Evolutionary conservation across 345 rosid species (phyloP).

Genomic region (Microthlaspi erraticum): DNA sequence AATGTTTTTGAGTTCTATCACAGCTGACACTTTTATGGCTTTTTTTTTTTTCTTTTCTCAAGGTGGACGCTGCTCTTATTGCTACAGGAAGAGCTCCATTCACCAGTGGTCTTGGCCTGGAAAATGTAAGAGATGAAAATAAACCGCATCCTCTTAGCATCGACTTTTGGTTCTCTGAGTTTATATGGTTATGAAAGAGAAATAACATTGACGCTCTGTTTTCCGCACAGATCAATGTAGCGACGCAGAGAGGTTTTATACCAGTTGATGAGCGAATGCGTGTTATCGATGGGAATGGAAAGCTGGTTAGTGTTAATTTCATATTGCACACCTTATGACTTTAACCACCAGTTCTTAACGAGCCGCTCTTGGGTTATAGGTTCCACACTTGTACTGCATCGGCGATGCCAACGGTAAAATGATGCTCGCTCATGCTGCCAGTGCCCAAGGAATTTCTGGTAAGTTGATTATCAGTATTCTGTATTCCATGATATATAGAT

Average conservation of each 20-base stretch:
- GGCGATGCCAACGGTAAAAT: constrained; percentile 98
- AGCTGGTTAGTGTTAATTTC: constrained; percentile 59
- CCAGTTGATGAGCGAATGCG: constrained; percentile 91
- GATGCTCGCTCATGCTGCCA: constrained; percentile 99
- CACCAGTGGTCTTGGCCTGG: constrained; percentile 98
- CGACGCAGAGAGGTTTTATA: constrained; percentile 84
- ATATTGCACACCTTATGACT: constrained; percentile 7
- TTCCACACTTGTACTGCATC: constrained; percentile 84
- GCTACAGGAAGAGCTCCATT: constrained; percentile 99
- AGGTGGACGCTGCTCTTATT: constrained; percentile 98
- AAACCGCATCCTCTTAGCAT: background rate
- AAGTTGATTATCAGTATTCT: constrained; percentile 7
- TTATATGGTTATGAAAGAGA: constrained; percentile 20
- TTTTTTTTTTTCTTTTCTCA: constrained; percentile 30
- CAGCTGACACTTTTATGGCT: background rate
- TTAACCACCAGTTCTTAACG: background rate
- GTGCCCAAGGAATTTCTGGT: constrained; percentile 99
- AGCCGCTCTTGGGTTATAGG: constrained; percentile 50
- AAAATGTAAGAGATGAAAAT: constrained; percentile 61
- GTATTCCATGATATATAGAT: background rate
- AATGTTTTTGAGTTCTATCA: background rate
- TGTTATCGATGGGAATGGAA: constrained; percentile 82
- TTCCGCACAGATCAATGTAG: constrained; percentile 74
- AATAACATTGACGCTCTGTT: constrained; percentile 16
- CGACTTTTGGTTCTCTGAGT: constrained; percentile 10